These are phyloP conservation scores for Chytriomyces confervae DNA, from an alignment of 192 early-diverging fungal genomes.

Conservation along the genomic window DNA sequence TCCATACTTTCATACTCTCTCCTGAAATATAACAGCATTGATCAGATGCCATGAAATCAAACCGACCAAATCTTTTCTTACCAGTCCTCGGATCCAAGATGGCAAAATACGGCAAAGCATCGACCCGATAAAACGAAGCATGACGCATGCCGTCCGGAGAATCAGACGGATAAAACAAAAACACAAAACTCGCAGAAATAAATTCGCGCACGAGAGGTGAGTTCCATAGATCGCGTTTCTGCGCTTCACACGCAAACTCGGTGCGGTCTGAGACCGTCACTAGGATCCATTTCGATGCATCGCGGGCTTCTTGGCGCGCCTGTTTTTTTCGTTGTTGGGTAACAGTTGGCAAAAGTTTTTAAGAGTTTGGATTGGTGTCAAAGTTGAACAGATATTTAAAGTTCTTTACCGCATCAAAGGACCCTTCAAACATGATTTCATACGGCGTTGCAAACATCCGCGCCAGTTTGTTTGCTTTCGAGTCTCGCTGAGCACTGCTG, in stretches of 20 bases:
- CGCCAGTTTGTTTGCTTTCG: conserved; percentile 45
- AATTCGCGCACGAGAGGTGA: conserved; percentile 75
- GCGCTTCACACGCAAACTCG: conserved; percentile 84
- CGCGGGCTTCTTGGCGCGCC: conserved; percentile 68
- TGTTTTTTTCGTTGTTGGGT: conserved; percentile 32
- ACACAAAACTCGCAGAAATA: conserved; percentile 80
- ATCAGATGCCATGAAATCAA: conserved; percentile 1
- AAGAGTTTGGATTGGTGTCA: conserved; percentile 43
- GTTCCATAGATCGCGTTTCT: conserved; percentile 97
- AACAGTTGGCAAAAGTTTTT: neutral
- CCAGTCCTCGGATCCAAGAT: conserved; percentile 89
- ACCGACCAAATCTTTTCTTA: conserved; percentile 30
- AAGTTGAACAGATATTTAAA: conserved; percentile 80
- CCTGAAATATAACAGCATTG: conserved; percentile 44
- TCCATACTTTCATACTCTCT: conserved; percentile 80
- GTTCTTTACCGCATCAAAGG: conserved; percentile 78
- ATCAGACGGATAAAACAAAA: conserved; percentile 74
- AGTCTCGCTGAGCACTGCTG: neutral
- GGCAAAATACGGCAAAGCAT: conserved; percentile 80
- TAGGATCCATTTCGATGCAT: conserved; percentile 84
- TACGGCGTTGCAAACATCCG: conserved; percentile 86
- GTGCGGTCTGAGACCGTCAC: conserved; percentile 61
- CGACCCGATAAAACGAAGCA: conserved; percentile 73
- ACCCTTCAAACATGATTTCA: conserved; percentile 82
- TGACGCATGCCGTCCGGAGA: conserved; percentile 76